A percentile compares a stretch with the other conserved stretches of the same genome.
phyloP scores from a whole-genome alignment of 148 eudicot species.

The Rhododendron molle region DNA sequence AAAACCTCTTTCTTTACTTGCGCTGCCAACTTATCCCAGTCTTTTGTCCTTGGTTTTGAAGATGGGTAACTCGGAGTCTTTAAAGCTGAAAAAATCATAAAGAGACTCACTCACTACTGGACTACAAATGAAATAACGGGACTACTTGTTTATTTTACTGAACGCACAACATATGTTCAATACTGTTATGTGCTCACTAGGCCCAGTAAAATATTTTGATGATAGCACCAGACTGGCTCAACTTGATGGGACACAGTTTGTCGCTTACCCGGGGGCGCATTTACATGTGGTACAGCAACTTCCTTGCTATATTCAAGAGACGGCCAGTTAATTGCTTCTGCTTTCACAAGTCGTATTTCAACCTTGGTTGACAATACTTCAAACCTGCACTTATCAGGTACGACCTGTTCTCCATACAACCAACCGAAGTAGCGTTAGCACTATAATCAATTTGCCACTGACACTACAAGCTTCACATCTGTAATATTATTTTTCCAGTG shows the following conservation, averaged over 20 bases:
- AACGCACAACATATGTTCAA: background rate
- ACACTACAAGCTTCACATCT: background rate
- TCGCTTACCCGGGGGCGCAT: slow-evolving; percentile 10
- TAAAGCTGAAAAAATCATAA: slow-evolving; percentile 1
- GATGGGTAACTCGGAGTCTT: slow-evolving; percentile 16
- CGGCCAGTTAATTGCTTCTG: slow-evolving; percentile 19
- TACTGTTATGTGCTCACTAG: background rate
- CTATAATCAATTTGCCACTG: background rate
- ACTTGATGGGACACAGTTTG: background rate
- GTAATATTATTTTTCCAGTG: background rate
- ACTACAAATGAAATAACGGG: background rate
- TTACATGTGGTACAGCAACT: background rate
- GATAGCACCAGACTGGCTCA: background rate
- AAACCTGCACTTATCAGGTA: slow-evolving; percentile 21
- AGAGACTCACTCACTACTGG: background rate
- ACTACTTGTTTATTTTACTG: background rate
- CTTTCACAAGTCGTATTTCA: slow-evolving; percentile 20
- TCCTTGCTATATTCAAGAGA: slow-evolving; percentile 25
- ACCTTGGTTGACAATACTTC: slow-evolving; percentile 25
- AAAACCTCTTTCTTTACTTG: slow-evolving; percentile 25
- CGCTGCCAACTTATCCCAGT: slow-evolving; percentile 27
- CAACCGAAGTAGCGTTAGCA: background rate
- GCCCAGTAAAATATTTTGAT: background rate
- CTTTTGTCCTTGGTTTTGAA: slow-evolving; percentile 12
- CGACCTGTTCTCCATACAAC: slow-evolving; percentile 16